These are phyloP conservation scores for Cyclotella sp. DNA, from an alignment of 108 stramenopile species.

Conservation along the genomic window DNA sequence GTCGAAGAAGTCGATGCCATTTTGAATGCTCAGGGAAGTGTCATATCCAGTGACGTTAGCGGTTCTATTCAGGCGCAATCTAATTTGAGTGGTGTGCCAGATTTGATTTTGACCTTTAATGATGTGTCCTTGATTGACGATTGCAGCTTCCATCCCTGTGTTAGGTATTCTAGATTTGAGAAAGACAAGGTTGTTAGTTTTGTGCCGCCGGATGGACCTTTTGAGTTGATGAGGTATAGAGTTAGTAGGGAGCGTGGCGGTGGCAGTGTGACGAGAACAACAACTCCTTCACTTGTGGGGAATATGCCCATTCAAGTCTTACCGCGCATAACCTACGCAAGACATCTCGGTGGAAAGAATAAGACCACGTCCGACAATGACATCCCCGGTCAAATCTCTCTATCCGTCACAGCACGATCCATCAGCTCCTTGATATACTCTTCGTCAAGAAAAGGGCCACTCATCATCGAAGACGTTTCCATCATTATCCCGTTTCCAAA, in stretches of 20 bases:
- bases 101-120: constrained; percentile 91
- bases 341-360: constrained; percentile 23
- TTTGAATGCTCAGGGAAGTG: constrained; percentile 80
- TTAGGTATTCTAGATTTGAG: constrained; percentile 94
- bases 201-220: constrained; percentile 98
- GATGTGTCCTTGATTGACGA: constrained; percentile 94
- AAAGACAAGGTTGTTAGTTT: constrained; percentile 93
- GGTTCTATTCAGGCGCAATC: constrained; percentile 92
- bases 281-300: neutral
- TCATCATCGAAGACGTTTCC: constrained; percentile 94
- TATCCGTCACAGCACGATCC: constrained; percentile 66
- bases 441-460: constrained; percentile 63
- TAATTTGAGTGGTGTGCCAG: constrained; percentile 94
- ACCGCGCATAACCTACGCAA: constrained; percentile 73
- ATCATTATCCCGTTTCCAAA: constrained; percentile 95
- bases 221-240: constrained; percentile 97
- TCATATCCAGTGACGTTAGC: constrained; percentile 92
- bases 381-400: constrained; percentile 58
- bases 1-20: constrained; percentile 97
- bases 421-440: constrained; percentile 73
- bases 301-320: constrained; percentile 81
- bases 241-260: constrained; percentile 47
- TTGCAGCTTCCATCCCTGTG: constrained; percentile 98
- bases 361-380: neutral
- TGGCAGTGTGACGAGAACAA: constrained; percentile 54